Evolutionary conservation across 2,329 filamentous ascomycete genomes (phyloP).

Genomic region (Colletotrichum endophyticum): DNA sequence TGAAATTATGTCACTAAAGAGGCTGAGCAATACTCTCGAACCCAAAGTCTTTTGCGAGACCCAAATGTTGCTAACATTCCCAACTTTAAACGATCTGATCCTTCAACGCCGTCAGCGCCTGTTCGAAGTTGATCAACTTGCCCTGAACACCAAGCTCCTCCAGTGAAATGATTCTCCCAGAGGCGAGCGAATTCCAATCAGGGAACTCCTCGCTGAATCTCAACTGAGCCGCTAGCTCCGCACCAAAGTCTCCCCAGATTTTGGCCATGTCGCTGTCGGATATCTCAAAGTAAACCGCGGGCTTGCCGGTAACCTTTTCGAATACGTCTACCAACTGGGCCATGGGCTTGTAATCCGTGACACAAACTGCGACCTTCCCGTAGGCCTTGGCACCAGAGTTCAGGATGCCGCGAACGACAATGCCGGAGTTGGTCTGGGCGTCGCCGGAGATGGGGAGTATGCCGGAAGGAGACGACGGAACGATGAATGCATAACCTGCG

Average conservation of each 20-base stretch:
- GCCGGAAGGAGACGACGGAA: conserved; percentile 23
- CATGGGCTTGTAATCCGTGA: conserved; percentile 27
- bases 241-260: neutral
- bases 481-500: conserved; percentile 22
- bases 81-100: neutral
- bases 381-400: conserved; percentile 13
- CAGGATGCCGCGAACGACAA: conserved; percentile 27
- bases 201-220: neutral
- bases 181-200: neutral
- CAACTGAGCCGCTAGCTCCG: neutral
- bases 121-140: neutral
- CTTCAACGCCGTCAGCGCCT: neutral
- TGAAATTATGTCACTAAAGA: no score
- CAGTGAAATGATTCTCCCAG: neutral
- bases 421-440: conserved; percentile 26
- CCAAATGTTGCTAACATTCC: no score
- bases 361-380: conserved; percentile 27
- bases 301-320: conserved; percentile 27
- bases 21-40: no score
- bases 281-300: conserved; percentile 10
- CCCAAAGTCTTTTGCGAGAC: no score
- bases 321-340: conserved; percentile 26
- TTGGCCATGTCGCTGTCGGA: neutral
- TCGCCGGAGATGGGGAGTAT: conserved; percentile 27
- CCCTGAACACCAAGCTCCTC: neutral